Evolutionary conservation across 2,329 filamentous ascomycete genomes (phyloP).

Genomic region (Fonsecaea erecta): DNA sequence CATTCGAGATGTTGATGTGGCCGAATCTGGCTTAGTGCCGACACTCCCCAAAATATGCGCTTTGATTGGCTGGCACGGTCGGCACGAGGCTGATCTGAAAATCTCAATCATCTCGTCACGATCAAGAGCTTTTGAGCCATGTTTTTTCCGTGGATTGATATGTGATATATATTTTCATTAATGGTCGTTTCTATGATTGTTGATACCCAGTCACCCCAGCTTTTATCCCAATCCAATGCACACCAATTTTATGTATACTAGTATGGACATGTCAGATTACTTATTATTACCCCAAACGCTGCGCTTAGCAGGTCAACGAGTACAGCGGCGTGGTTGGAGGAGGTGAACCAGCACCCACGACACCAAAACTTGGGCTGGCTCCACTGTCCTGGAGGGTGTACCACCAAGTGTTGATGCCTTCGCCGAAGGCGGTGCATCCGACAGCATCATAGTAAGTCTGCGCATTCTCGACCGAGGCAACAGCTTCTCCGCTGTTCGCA

Average conservation of each 20-base stretch:
- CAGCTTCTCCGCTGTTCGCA: conserved; percentile 58
- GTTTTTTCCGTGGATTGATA: neutral
- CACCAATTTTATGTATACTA: neutral
- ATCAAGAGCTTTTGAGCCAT: neutral
- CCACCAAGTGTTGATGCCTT: conserved; percentile 49
- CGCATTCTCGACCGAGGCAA: conserved; percentile 62
- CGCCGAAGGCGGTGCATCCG: conserved; percentile 59
- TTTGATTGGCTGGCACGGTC: conserved; percentile 3
- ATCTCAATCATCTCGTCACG: neutral
- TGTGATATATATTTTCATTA: conserved; percentile 15
- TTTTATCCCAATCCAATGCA: neutral
- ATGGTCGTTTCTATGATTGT: neutral
- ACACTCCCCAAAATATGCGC: too few relatives aligned
- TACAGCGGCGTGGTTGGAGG: conserved; percentile 46
- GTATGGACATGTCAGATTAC: neutral
- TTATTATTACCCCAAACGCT: neutral
- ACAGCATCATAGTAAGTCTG: conserved; percentile 67
- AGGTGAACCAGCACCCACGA: conserved; percentile 42
- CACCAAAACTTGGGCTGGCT: conserved; percentile 43
- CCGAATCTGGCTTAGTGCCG: conserved; percentile 1
- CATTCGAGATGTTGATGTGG: conserved; percentile 10
- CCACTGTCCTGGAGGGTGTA: conserved; percentile 47
- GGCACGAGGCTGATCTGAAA: neutral
- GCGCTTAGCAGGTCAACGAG: conserved; percentile 44
- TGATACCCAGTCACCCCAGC: neutral